Conservation (phyloP, 2,329 filamentous ascomycete species). For the Colletotrichum melonis region DNA sequence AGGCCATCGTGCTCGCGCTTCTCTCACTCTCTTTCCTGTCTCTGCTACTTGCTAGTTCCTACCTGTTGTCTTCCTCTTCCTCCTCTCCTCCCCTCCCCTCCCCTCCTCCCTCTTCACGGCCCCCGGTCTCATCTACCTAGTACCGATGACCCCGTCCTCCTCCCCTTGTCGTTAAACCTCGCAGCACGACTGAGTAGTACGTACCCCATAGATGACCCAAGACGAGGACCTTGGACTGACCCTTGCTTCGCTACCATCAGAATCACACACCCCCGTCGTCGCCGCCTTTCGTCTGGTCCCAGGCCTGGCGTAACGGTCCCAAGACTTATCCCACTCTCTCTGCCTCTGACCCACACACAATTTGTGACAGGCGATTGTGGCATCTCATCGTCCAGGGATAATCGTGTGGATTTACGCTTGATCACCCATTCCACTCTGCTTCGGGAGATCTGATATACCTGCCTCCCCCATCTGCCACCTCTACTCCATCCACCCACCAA, state of each 20-base stretch:
- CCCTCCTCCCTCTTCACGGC: background rate
- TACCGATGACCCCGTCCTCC: slow-evolving; percentile 26
- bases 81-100: background rate
- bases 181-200: slow-evolving; percentile 37
- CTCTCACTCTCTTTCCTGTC: slow-evolving; percentile 5
- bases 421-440: slow-evolving; percentile 56
- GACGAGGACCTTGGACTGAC: slow-evolving; percentile 32
- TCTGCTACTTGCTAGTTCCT: background rate
- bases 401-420: slow-evolving; percentile 61
- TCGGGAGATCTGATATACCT: slow-evolving; percentile 43
- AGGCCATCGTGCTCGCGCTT: background rate
- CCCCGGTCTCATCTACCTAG: slow-evolving; percentile 27
- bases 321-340: slow-evolving; percentile 32
- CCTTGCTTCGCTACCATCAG: slow-evolving; percentile 35
- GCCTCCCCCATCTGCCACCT: slow-evolving; percentile 37
- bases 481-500: slow-evolving; percentile 48
- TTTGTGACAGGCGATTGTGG: slow-evolving; percentile 65
- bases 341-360: slow-evolving; percentile 59
- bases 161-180: slow-evolving; percentile 36
- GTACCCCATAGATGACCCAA: slow-evolving; percentile 17
- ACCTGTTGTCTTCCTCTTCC: slow-evolving; percentile 16
- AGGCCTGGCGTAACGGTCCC: slow-evolving; percentile 40
- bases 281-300: slow-evolving; percentile 35
- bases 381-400: slow-evolving; percentile 55
- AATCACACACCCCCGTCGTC: slow-evolving; percentile 38